These are phyloP conservation scores for Lentithecium fluviatile DNA, from an alignment of 495 filamentous ascomycete genomes.

Conservation along the genomic window DNA sequence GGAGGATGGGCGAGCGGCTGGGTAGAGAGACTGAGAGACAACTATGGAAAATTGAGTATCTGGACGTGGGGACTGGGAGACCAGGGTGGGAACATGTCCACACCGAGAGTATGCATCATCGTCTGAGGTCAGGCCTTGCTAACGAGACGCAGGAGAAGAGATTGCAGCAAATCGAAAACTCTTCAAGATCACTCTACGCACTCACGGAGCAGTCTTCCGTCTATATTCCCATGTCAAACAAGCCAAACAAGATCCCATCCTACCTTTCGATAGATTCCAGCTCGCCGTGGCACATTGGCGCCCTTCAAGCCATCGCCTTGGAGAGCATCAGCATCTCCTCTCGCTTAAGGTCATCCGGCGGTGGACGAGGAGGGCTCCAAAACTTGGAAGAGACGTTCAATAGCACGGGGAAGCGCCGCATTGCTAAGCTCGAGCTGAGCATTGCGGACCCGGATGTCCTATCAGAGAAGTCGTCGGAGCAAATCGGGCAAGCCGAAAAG, in stretches of 20 bases:
- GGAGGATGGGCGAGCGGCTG: conserved; percentile 81
- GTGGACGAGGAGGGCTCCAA: conserved; percentile 52
- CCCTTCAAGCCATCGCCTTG: conserved; percentile 70
- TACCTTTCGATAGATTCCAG: conserved; percentile 61
- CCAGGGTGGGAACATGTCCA: conserved; percentile 46
- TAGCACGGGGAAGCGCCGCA: conserved; percentile 72
- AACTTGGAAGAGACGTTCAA: conserved; percentile 71
- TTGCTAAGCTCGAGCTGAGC: conserved; percentile 68
- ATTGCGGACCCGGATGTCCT: conserved; percentile 41
- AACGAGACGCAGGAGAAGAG: conserved; percentile 28
- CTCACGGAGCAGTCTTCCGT: conserved; percentile 70
- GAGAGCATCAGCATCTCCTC: conserved; percentile 80
- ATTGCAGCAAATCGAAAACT: conserved; percentile 52
- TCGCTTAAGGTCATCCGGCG: conserved; percentile 58
- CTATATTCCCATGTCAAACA: conserved; percentile 72
- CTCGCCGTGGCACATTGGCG: conserved; percentile 80
- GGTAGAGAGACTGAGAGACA: conserved; percentile 78
- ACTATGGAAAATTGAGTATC: conserved; percentile 80
- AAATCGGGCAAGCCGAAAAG: conserved; percentile 30
- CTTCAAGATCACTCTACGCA: conserved; percentile 64
- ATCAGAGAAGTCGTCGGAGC: conserved; percentile 22
- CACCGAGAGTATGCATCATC: conserved; percentile 54
- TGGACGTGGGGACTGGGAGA: conserved; percentile 85
- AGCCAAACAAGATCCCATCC: conserved; percentile 55
- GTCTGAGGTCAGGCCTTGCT: background rate